Base-by-base conservation (phyloP, 1,284 basidiomycete genomes). In the Moniliella sp. region DNA sequence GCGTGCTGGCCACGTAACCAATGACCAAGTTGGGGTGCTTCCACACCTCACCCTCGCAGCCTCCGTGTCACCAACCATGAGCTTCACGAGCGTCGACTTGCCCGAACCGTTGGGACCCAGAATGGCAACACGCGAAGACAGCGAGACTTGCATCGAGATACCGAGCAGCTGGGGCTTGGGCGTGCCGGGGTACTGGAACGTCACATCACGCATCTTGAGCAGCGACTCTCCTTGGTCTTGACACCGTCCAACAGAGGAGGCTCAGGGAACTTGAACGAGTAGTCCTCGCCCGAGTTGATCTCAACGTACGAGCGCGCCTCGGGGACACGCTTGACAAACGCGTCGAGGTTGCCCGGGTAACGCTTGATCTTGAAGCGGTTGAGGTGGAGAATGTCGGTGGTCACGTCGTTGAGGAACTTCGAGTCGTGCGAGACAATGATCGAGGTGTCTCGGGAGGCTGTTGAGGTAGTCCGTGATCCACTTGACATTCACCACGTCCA, bases 361-460 rank as follows among this genome's bases (percentile, higher is more conserved):
- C 56, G 36, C 51, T 57, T 57, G 48, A 59, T 51, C 54, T 59
- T 59, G 54, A 59, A 59, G 28, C 54, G 53, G 51, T 59, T 59
- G 36, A 59, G 48, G 45, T 59, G 52, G 34, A 59, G 51, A 33
- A 59, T 57, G 46, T 59, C 56, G n/a, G 56, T 57, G 46, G 51
- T 55, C 37, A 53, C 49, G 26, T 59, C 30, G 54, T 59, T 57
- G 33, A 59, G 42, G 54, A 59, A 59, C 27, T 37, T 28, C 9
- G 56, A 59, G 48, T 59, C 56, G 54, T 59, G 56, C 45, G 56
- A 59, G 31, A 59, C 56, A 25, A 59, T 59, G 45, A 59, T 59
- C 39, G 54, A 54, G 21, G 56, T 59, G 40, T 51, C 45, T 9
- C 18, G 43, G 43, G 32, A 41, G 34, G 42, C 34, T 38, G 40